These are phyloP conservation scores for Xylona heveae DNA, from an alignment of 495 filamentous ascomycete species.

Conservation along the genomic window DNA sequence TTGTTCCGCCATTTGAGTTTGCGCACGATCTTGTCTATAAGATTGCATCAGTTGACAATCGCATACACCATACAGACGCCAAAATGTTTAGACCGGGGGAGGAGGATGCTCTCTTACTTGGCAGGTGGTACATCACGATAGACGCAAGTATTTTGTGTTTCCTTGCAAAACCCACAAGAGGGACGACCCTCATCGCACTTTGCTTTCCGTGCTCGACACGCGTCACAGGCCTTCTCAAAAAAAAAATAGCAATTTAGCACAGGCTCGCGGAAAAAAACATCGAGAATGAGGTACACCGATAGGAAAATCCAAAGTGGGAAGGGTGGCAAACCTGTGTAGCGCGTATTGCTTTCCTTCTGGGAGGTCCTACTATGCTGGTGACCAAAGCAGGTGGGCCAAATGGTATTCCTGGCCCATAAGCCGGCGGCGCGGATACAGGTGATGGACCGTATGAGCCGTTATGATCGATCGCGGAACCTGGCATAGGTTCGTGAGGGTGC, in stretches of 20 bases:
- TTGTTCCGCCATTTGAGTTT: no score
- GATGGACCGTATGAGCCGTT: not conserved
- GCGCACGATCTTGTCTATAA: not conserved
- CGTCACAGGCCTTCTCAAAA: conserved; percentile 37
- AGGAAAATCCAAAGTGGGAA: not conserved
- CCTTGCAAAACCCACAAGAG: conserved; percentile 20
- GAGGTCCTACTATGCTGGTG: conserved; percentile 3
- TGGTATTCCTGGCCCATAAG: not conserved
- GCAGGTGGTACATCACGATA: conserved; percentile 47
- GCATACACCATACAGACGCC: not conserved
- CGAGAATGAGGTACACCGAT: not conserved
- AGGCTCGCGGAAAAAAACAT: not conserved
- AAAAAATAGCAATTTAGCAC: conserved; percentile 5
- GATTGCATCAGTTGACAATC: not conserved
- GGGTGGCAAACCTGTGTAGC: conserved; percentile 2
- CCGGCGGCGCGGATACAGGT: not conserved
- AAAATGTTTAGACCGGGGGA: not conserved
- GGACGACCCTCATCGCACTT: conserved; percentile 40
- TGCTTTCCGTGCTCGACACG: conserved; percentile 44
- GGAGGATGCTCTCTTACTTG: conserved; percentile 25
- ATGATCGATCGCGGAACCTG: not conserved
- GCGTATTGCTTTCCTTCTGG: conserved; percentile 3
- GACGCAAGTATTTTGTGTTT: conserved; percentile 35
- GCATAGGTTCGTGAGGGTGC: not conserved
- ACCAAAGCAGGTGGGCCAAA: not conserved